These are phyloP conservation scores for Lathyrus sativus DNA, from an alignment of 306 rosid species.

Conservation along the genomic window DNA sequence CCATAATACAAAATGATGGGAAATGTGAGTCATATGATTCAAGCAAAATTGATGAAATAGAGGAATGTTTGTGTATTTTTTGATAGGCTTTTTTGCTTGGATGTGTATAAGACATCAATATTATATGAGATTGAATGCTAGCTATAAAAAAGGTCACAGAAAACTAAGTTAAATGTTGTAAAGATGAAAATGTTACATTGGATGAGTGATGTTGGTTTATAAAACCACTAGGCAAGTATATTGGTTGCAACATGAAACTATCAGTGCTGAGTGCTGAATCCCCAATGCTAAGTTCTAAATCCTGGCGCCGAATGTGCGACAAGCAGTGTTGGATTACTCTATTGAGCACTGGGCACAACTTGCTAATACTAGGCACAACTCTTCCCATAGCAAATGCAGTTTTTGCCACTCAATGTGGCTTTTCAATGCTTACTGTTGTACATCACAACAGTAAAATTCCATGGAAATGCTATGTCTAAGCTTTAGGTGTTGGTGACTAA, in stretches of 20 bases:
- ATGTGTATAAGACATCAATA: background rate
- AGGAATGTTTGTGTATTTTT: constrained; percentile 4
- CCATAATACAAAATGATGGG: background rate
- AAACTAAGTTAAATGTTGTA: background rate
- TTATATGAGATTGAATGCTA: constrained; percentile 6
- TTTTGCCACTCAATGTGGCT: constrained; percentile 1
- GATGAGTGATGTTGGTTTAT: constrained; percentile 12
- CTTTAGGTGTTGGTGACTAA: background rate
- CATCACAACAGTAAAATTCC: background rate
- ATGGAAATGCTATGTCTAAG: background rate
- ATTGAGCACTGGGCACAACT: background rate
- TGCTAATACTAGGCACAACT: background rate
- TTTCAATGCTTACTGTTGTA: background rate
- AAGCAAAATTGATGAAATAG: background rate
- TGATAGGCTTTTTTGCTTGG: background rate
- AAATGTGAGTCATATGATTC: constrained; percentile 4
- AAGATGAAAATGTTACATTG: background rate
- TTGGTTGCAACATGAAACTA: background rate
- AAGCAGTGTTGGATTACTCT: background rate
- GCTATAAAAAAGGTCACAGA: background rate
- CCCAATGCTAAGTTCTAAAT: background rate
- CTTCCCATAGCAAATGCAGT: background rate
- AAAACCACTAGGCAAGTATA: constrained; percentile 3
- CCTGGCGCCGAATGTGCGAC: background rate
- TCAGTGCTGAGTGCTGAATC: background rate